Conservation (phyloP, 345 rosid species). For the Odontarrhena argentea region DNA sequence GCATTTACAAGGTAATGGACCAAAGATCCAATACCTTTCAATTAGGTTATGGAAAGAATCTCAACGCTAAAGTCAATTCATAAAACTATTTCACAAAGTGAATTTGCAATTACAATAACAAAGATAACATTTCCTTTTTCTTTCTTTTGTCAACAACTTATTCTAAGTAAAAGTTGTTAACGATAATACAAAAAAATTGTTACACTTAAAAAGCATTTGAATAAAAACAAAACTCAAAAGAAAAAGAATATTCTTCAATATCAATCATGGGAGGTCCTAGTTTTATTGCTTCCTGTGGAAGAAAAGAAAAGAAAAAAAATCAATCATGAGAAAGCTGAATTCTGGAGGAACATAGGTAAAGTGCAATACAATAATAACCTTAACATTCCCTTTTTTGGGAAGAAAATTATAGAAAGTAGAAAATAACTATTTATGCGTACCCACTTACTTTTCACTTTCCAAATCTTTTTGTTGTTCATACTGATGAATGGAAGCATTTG, state of each 20-base stretch:
- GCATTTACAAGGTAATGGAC: conserved; percentile 30
- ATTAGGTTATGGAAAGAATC: conserved; percentile 14
- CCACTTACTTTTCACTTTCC: conserved; percentile 26
- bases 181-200: neutral
- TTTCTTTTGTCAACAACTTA: neutral
- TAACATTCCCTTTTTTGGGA: conserved; percentile 41
- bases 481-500: conserved; percentile 4
- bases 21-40: conserved; percentile 28
- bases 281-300: conserved; percentile 32
- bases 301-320: conserved; percentile 1
- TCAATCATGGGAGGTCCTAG: conserved; percentile 16
- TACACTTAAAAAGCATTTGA: neutral
- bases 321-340: conserved; percentile 25
- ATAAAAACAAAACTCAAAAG: neutral
- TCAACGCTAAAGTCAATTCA: conserved; percentile 32
- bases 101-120: neutral
- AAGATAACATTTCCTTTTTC: neutral
- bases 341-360: conserved; percentile 30
- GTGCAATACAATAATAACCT: conserved; percentile 35
- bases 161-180: neutral
- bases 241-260: neutral
- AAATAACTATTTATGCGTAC: neutral
- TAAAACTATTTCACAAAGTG: conserved; percentile 7
- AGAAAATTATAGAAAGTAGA: neutral
- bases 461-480: conserved; percentile 31